Percentiles rank a stretch among this genome's conserved stretches.
phyloP scores from a whole-genome alignment of 164 flowering plant species.

The Umbilicus rupestris region DNA sequence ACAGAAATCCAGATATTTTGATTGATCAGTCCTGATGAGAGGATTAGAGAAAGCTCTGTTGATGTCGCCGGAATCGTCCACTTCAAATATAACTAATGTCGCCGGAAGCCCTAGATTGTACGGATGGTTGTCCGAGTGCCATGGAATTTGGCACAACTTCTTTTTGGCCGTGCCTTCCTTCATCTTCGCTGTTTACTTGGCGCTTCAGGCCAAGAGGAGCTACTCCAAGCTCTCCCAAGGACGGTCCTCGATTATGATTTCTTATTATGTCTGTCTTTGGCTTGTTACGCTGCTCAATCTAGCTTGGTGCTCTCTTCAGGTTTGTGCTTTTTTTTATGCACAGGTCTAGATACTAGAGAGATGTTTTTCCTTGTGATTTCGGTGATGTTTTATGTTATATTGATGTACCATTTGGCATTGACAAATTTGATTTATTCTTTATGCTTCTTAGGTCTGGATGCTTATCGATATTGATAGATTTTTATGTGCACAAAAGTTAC shows the following conservation, averaged over 20 bases:
- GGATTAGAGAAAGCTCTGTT: neutral
- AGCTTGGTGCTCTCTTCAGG: constrained; percentile 85
- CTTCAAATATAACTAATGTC: neutral
- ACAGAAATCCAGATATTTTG: too few species aligned
- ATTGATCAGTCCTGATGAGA: too few species aligned
- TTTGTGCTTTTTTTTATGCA: constrained; percentile 13
- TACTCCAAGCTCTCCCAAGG: constrained; percentile 59
- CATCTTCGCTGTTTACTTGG: constrained; percentile 52
- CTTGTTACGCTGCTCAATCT: constrained; percentile 65
- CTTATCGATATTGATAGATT: too few species aligned
- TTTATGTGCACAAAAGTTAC: too few species aligned
- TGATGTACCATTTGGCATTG: too few species aligned
- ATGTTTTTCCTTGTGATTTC: neutral
- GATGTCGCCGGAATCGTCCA: neutral
- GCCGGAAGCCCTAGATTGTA: constrained; percentile 6
- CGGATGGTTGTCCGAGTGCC: constrained; percentile 48
- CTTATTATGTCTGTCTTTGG: constrained; percentile 77
- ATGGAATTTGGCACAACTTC: constrained; percentile 59
- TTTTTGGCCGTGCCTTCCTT: constrained; percentile 42
- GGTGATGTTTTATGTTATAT: too few species aligned
- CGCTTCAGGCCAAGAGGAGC: constrained; percentile 56
- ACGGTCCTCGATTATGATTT: constrained; percentile 57
- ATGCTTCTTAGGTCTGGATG: too few species aligned
- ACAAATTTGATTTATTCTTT: too few species aligned
- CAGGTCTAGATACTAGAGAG: neutral